Percentiles rank a stretch among this genome's conserved stretches.
Evolutionary conservation across 306 rosid genomes (phyloP).

Genomic region (Delonix regia): DNA sequence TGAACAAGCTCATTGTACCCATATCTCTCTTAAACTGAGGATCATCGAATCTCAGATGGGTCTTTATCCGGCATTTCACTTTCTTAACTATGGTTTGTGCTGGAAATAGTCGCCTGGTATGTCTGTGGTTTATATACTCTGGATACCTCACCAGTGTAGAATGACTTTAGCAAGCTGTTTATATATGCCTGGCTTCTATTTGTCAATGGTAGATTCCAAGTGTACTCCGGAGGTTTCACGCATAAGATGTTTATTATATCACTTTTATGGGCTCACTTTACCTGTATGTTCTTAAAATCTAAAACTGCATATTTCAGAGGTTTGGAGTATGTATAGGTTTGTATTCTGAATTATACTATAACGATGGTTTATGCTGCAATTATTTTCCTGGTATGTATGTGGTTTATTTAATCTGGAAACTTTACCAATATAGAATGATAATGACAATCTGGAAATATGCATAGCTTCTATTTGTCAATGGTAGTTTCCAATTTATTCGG

Average conservation of each 20-base stretch:
- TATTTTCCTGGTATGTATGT: not conserved
- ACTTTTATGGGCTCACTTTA: not conserved
- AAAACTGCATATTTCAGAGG: not conserved
- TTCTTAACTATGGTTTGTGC: constrained; percentile 15
- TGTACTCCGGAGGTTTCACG: not conserved
- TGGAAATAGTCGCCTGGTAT: constrained; percentile 31
- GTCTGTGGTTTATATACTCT: not conserved
- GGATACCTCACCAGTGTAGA: not conserved
- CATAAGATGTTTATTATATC: not conserved
- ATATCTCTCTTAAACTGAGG: not conserved
- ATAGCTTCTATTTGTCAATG: constrained; percentile 74
- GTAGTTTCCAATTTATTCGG: constrained; percentile 67
- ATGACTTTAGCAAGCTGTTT: too few relatives aligned
- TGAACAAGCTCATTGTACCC: not conserved
- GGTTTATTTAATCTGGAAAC: too few relatives aligned
- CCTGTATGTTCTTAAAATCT: not conserved
- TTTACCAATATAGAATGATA: too few relatives aligned
- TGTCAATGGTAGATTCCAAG: too few relatives aligned
- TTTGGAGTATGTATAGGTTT: not conserved
- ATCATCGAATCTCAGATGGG: not conserved
- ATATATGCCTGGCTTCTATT: not conserved
- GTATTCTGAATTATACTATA: not conserved
- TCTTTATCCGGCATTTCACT: not conserved
- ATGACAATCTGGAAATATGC: not conserved
- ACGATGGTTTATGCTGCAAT: not conserved